Conservation (phyloP, 768 basidiomycete species). For the Leucosporidium creatinivorum region DNA sequence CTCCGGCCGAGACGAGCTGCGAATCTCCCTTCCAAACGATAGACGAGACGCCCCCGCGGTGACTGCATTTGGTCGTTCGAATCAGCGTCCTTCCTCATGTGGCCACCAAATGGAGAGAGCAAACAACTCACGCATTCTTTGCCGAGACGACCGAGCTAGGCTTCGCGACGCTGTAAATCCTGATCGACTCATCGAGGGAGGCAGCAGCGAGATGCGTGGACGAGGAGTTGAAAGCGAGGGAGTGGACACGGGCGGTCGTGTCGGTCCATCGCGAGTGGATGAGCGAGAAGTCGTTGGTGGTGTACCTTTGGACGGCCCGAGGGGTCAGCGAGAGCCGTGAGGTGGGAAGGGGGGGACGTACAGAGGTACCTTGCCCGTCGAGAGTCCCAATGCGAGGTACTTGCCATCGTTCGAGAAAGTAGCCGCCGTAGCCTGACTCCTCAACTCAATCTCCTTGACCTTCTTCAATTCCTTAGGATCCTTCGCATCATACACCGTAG, state of each 20-base stretch:
- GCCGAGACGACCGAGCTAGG: constrained; percentile 9
- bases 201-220: constrained; percentile 15
- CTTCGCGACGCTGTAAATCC: constrained; percentile 16
- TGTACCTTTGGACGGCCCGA: background rate
- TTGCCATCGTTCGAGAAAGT: constrained; percentile 68
- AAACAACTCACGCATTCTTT: constrained; percentile 14
- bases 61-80: background rate
- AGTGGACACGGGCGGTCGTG: constrained; percentile 14
- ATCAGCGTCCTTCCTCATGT: background rate
- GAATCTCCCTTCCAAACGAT: constrained; percentile 3
- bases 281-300: background rate
- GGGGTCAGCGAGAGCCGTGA: background rate
- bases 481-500: constrained; percentile 66
- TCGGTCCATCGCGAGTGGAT: constrained; percentile 8
- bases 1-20: constrained; percentile 9
- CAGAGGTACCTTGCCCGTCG: constrained; percentile 25
- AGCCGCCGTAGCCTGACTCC: constrained; percentile 62
- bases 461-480: constrained; percentile 59
- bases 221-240: constrained; percentile 12
- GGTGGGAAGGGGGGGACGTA: constrained; percentile 2
- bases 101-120: background rate
- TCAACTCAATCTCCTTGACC: constrained; percentile 53
- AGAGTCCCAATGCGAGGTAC: constrained; percentile 64
- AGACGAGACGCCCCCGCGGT: constrained; percentile 13
- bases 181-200: constrained; percentile 25